A percentile compares a stretch with the other conserved stretches of the same genome.
Conservation (phyloP, 805 yeast genomes). For the Phaffomyces antillensis region DNA sequence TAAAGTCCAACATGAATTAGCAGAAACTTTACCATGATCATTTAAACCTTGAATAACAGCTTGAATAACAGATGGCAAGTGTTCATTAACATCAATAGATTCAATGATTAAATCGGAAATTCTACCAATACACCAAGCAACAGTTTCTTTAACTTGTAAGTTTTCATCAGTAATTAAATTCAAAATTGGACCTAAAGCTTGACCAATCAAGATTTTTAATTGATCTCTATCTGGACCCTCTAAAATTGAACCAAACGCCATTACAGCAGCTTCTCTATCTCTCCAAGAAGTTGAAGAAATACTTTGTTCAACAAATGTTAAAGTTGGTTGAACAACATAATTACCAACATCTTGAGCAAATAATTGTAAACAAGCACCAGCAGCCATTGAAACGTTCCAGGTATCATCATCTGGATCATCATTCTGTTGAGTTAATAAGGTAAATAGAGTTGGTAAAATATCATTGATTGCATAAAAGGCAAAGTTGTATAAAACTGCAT, state of each 20-base stretch:
- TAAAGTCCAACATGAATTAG: conserved; percentile 97
- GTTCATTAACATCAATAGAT: conserved; percentile 59
- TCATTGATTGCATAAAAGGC: conserved; percentile 79
- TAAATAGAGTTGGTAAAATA: conserved; percentile 80
- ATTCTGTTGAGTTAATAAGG: conserved; percentile 77
- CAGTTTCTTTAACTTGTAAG: conserved; percentile 90
- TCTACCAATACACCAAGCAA: conserved; percentile 97
- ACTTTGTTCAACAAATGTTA: conserved; percentile 75
- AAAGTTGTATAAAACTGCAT: conserved; percentile 61
- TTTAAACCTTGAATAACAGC: conserved; percentile 76
- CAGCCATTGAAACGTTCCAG: conserved; percentile 98
- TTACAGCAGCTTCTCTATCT: conserved; percentile 92
- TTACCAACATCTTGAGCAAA: conserved; percentile 89
- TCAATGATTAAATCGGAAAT: conserved; percentile 82
- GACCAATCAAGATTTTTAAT: conserved; percentile 59
- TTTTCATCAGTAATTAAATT: conserved; percentile 64
- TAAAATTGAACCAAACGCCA: conserved; percentile 96
- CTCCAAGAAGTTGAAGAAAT: conserved; percentile 66
- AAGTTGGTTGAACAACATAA: conserved; percentile 77
- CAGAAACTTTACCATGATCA: conserved; percentile 88
- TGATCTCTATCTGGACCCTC: conserved; percentile 86
- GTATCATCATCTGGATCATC: conserved; percentile 94
- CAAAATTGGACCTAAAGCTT: conserved; percentile 79
- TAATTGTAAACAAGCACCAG: conserved; percentile 92
- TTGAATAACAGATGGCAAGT: conserved; percentile 63